Evolutionary conservation across 2,329 filamentous ascomycete genomes (phyloP).

Genomic region (Trichoderma sp.): DNA sequence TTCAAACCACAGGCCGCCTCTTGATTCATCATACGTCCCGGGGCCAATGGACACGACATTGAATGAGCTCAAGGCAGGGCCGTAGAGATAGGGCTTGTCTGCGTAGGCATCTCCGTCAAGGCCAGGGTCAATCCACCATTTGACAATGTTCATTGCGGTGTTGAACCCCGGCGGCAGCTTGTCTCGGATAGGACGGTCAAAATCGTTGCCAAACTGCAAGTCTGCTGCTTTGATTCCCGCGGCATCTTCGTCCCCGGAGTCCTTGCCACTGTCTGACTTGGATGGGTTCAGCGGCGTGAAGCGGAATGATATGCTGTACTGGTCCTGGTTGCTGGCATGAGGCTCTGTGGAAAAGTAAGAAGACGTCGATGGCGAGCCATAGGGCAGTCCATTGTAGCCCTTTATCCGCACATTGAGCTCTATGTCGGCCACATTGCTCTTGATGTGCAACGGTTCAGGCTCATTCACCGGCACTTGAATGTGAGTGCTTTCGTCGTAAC

Average conservation of each 20-base stretch:
- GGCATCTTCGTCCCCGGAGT: slow-evolving; percentile 24
- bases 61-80: slow-evolving; percentile 77
- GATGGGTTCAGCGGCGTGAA: slow-evolving; percentile 68
- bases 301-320: slow-evolving; percentile 81
- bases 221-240: slow-evolving; percentile 68
- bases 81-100: slow-evolving; percentile 84
- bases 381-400: slow-evolving; percentile 70
- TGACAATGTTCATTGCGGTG: slow-evolving; percentile 81
- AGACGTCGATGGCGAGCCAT: slow-evolving; percentile 67
- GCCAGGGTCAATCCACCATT: slow-evolving; percentile 89
- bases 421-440: slow-evolving; percentile 65
- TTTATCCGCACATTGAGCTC: slow-evolving; percentile 76
- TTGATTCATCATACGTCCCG: slow-evolving; percentile 50
- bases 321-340: slow-evolving; percentile 70
- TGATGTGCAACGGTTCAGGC: slow-evolving; percentile 63
- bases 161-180: slow-evolving; percentile 84
- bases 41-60: slow-evolving; percentile 73
- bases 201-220: slow-evolving; percentile 93
- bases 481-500: slow-evolving; percentile 75
- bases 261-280: background rate
- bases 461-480: slow-evolving; percentile 76
- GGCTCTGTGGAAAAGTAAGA: slow-evolving; percentile 75
- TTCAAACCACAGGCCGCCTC: slow-evolving; percentile 61
- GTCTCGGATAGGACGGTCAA: slow-evolving; percentile 87
- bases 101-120: slow-evolving; percentile 89